A percentile compares a stretch with the other conserved stretches of the same genome.
phyloP scores from a whole-genome alignment of 2,329 filamentous ascomycete genomes.

The Xylaria sp. region DNA sequence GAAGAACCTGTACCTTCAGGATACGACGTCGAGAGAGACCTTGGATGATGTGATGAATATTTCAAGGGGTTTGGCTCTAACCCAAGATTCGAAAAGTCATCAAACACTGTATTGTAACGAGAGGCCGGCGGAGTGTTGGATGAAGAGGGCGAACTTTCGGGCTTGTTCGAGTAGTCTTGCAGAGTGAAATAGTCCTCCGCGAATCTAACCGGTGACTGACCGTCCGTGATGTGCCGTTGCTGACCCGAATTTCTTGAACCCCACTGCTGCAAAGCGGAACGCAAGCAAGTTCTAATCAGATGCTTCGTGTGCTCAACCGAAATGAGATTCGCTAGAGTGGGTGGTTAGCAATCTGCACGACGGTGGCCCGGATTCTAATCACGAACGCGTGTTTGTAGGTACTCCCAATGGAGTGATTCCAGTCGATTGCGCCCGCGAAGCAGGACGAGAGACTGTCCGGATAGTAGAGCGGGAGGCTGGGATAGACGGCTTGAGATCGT shows the following conservation, averaged over 20 bases:
- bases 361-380: slow-evolving; percentile 9
- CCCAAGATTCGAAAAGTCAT: slow-evolving; percentile 52
- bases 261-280: slow-evolving; percentile 52
- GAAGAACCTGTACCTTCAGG: slow-evolving; percentile 50
- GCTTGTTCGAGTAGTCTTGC: slow-evolving; percentile 37
- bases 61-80: slow-evolving; percentile 51
- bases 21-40: slow-evolving; percentile 61
- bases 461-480: slow-evolving; percentile 44
- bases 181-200: slow-evolving; percentile 41
- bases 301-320: slow-evolving; percentile 69
- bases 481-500: slow-evolving; percentile 71
- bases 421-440: slow-evolving; percentile 35
- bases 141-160: slow-evolving; percentile 42
- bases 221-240: slow-evolving; percentile 28
- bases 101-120: slow-evolving; percentile 50
- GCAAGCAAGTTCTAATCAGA: slow-evolving; percentile 58
- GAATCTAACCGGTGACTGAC: slow-evolving; percentile 35
- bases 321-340: slow-evolving; percentile 52
- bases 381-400: slow-evolving; percentile 43
- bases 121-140: slow-evolving; percentile 40
- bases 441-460: slow-evolving; percentile 31
- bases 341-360: slow-evolving; percentile 30
- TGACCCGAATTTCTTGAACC: slow-evolving; percentile 33
- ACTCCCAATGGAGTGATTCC: slow-evolving; percentile 35
- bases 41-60: slow-evolving; percentile 41